Base-by-base conservation (phyloP, 257 asterid genomes). In the Nicotiana paniculata region DNA sequence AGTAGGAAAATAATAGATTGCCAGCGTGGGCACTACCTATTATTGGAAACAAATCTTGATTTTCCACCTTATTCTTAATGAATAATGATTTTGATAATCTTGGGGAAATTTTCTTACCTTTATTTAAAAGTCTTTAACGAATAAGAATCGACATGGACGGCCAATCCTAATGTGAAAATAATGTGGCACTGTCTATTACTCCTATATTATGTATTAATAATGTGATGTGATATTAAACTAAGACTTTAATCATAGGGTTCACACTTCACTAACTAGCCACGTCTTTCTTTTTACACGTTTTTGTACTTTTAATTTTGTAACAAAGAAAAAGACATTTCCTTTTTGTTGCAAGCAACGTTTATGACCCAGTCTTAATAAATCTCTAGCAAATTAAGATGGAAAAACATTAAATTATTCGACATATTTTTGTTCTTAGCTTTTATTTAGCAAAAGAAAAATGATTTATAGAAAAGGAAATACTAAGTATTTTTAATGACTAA, bases 1-100 rank as follows among this genome's bases (percentile, higher is more conserved):
- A 43, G 51, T 8, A 7, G 0, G 51, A 9, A 43, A 43, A 43
- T 61, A 39, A 28, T 83, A 77, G 70, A 78, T 24, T 81, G 88
- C 84, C 90, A 87, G 85, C 82, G 51, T 72, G 81, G 10, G 82
- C 82, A 6, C 84, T 87, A 76, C 86, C 37, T n/a, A 48, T 13
- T 6, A 5, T 21, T 48, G 79, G 43, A 48, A 48, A 15, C 5
- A 74, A 74, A 48, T 74, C 15, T 48, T 43, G 4, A 15, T 74
- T 74, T 21, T 24, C 32, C 13, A 24, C 17, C 3, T 46, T 51
- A 46, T 51, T 7, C 12, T 72, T 11, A 5, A 39, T 64, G 70
- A 64, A 64, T 37, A 21, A 39, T 69, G 24, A 21, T 10, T 72
- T 12, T 61, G 74, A 68, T 87, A 86, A 77, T 84, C 88, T 84